Percentiles rank a stretch among this genome's conserved stretches.
Conservation (phyloP, 169 alveolate species). For the Eimeria praecox region DNA sequence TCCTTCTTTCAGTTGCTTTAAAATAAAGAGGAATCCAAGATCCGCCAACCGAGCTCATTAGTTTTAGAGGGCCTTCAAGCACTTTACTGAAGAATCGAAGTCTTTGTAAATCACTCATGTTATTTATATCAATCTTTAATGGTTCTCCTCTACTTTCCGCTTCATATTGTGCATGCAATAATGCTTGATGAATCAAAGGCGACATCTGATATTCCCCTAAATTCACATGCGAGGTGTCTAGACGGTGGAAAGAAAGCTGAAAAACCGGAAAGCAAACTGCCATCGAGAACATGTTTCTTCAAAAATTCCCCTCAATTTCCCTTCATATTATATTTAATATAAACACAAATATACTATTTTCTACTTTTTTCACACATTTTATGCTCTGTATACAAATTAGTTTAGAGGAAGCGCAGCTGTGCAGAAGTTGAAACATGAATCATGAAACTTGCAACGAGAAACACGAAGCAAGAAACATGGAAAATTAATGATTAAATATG, state of each 20-base stretch:
- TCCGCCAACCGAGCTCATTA: constrained; percentile 60
- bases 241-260: constrained; percentile 81
- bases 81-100: constrained; percentile 75
- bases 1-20: constrained; percentile 62
- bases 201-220: constrained; percentile 80
- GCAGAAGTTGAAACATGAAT: too few species aligned
- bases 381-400: too few species aligned
- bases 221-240: constrained; percentile 71
- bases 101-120: constrained; percentile 73
- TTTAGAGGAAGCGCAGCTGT: too few species aligned
- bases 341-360: too few species aligned
- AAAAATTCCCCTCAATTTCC: too few species aligned
- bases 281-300: too few species aligned
- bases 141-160: constrained; percentile 80
- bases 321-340: too few species aligned
- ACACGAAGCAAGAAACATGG: too few species aligned
- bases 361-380: too few species aligned
- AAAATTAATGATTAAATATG: too few species aligned
- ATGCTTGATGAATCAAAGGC: constrained; percentile 81
- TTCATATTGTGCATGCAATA: constrained; percentile 80
- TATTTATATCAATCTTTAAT: constrained; percentile 37
- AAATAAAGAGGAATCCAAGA: constrained; percentile 74
- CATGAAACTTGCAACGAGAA: too few species aligned
- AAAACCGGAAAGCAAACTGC: background rate
- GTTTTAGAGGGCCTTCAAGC: constrained; percentile 79